A percentile compares a stretch with the other conserved stretches of the same genome.
These are phyloP conservation scores for Chalara sp. DNA, from an alignment of 2,329 filamentous ascomycete species.

Conservation along the genomic window DNA sequence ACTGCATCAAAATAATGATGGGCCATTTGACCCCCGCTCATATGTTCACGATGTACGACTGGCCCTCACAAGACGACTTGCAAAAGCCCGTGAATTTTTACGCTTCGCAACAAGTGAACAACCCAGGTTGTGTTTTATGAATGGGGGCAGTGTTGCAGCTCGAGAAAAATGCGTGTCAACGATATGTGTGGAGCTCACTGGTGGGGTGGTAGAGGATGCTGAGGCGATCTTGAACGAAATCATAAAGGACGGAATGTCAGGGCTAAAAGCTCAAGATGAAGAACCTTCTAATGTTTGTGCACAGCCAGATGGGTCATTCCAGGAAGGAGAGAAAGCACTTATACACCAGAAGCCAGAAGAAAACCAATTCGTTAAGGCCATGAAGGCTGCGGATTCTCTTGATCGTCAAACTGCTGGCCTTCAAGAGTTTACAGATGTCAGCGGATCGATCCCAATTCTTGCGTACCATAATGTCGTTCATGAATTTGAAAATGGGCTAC, in stretches of 20 bases:
- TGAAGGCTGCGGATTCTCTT: conserved; percentile 52
- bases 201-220: conserved; percentile 42
- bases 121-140: conserved; percentile 52
- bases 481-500: too few relatives aligned
- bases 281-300: background rate
- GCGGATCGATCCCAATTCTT: background rate
- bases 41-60: conserved; percentile 45
- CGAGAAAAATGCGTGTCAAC: conserved; percentile 45
- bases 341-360: conserved; percentile 2
- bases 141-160: conserved; percentile 50
- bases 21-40: conserved; percentile 29
- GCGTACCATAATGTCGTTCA: too few relatives aligned
- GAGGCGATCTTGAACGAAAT: conserved; percentile 44
- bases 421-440: conserved; percentile 26
- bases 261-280: conserved; percentile 24
- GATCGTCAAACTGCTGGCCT: conserved; percentile 48
- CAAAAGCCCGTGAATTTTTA: conserved; percentile 46
- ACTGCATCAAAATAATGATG: conserved; percentile 25
- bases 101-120: conserved; percentile 36
- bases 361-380: conserved; percentile 47
- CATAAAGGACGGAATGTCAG: conserved; percentile 41
- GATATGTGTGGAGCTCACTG: conserved; percentile 46
- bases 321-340: background rate
- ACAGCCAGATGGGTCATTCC: background rate
- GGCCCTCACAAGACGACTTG: conserved; percentile 39